These are phyloP conservation scores for Delonix regia DNA, from an alignment of 306 rosid species.

Conservation along the genomic window DNA sequence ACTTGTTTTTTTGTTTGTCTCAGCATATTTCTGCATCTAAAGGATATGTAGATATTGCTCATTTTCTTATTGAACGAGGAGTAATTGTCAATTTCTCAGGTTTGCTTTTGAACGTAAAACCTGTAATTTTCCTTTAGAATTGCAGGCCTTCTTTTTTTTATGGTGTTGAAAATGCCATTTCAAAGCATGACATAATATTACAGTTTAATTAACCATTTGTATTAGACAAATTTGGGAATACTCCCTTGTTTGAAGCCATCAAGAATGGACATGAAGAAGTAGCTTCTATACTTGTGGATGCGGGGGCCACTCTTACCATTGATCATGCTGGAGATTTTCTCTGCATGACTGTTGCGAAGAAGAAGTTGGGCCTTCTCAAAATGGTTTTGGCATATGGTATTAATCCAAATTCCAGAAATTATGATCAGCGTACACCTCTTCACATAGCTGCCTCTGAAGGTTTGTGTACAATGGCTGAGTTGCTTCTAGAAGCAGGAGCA, in stretches of 20 bases:
- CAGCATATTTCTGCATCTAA: slow-evolving; percentile 65
- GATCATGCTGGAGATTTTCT: slow-evolving; percentile 64
- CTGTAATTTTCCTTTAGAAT: neutral
- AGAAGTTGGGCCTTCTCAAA: slow-evolving; percentile 47
- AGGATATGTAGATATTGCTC: slow-evolving; percentile 58
- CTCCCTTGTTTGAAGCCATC: slow-evolving; percentile 73
- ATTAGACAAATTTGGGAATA: slow-evolving; percentile 65
- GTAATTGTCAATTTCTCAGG: slow-evolving; percentile 49
- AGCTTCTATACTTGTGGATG: slow-evolving; percentile 52
- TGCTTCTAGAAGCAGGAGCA: slow-evolving; percentile 66
- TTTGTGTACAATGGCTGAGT: slow-evolving; percentile 45
- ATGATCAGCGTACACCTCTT: slow-evolving; percentile 62
- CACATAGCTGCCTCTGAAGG: slow-evolving; percentile 76
- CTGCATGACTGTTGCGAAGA: slow-evolving; percentile 52
- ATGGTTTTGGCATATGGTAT: slow-evolving; percentile 53
- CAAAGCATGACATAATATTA: slow-evolving; percentile 16
- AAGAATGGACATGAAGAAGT: slow-evolving; percentile 63
- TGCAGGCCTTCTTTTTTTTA: neutral
- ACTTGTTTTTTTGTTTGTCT: slow-evolving; percentile 17
- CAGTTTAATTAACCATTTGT: slow-evolving; percentile 18
- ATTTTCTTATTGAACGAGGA: slow-evolving; percentile 57
- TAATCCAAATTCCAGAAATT: slow-evolving; percentile 69
- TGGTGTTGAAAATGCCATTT: neutral
- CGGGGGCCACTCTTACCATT: slow-evolving; percentile 56
- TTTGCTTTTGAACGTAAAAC: slow-evolving; percentile 29